These are phyloP conservation scores for Cyclotella baltica DNA, from an alignment of 108 stramenopile species.

Conservation along the genomic window DNA sequence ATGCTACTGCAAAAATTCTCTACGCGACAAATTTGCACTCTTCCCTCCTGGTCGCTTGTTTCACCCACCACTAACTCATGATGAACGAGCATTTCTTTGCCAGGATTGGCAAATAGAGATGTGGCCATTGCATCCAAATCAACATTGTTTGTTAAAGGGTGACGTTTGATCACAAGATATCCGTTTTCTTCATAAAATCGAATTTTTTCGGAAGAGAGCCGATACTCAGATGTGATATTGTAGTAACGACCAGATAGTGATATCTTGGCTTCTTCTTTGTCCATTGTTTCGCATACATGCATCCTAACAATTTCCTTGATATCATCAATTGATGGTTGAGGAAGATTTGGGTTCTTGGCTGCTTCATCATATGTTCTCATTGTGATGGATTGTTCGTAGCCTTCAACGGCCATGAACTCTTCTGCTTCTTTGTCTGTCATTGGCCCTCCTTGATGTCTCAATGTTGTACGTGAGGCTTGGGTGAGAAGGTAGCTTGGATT, in stretches of 20 bases:
- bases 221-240: neutral
- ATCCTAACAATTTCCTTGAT: neutral
- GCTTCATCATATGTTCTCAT: constrained; percentile 12
- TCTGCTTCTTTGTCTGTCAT: constrained; percentile 8
- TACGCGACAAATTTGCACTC: constrained; percentile 13
- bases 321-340: constrained; percentile 8
- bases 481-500: constrained; percentile 5
- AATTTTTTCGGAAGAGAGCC: constrained; percentile 3
- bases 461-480: constrained; percentile 6
- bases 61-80: neutral
- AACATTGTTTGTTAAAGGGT: constrained; percentile 1
- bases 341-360: constrained; percentile 7
- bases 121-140: constrained; percentile 9
- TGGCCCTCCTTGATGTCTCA: constrained; percentile 6
- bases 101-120: constrained; percentile 4
- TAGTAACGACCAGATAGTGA: neutral
- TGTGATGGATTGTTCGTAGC: constrained; percentile 4
- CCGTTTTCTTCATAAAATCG: constrained; percentile 7
- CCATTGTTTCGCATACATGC: constrained; percentile 5
- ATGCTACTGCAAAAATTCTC: constrained; percentile 5
- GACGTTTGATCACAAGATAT: constrained; percentile 6
- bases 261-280: neutral
- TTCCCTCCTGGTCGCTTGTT: neutral
- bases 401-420: constrained; percentile 4
- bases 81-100: constrained; percentile 13